A percentile compares a stretch with the other conserved stretches of the same genome.
These are phyloP conservation scores for Blastocystis sp. DNA, from an alignment of 352 stramenopile genomes.

Conservation along the genomic window DNA sequence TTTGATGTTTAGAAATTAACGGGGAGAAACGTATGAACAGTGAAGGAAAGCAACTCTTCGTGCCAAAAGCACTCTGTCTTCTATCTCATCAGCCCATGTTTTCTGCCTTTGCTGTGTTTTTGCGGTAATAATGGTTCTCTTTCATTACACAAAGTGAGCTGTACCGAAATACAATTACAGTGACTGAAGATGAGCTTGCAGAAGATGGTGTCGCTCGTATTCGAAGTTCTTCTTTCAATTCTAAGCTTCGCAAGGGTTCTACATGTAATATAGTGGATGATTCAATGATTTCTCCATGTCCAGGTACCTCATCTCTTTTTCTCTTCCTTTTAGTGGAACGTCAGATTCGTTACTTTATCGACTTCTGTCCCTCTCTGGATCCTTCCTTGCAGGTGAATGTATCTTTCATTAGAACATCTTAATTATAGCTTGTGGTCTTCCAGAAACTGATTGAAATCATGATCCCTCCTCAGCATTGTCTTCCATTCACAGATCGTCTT, in stretches of 20 bases:
- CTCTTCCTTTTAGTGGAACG: conserved; percentile 16
- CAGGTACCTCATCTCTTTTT: not conserved
- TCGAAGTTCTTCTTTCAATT: conserved; percentile 46
- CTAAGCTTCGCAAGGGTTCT: conserved; percentile 50
- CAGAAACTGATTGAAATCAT: conserved; percentile 55
- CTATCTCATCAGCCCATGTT: conserved; percentile 54
- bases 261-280: conserved; percentile 57
- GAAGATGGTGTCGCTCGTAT: conserved; percentile 7
- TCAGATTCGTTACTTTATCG: conserved; percentile 61
- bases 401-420: no score
- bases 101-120: conserved; percentile 58
- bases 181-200: conserved; percentile 15
- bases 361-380: conserved; percentile 57
- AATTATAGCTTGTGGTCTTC: conserved; percentile 42
- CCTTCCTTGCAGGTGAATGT: conserved; percentile 48
- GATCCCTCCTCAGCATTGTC: conserved; percentile 31
- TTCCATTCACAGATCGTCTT: conserved; percentile 56
- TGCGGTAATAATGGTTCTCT: not conserved
- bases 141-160: conserved; percentile 19
- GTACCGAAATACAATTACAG: conserved; percentile 47
- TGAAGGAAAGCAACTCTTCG: conserved; percentile 47
- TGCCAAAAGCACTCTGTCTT: conserved; percentile 53
- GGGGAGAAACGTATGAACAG: conserved; percentile 16
- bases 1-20: conserved; percentile 30
- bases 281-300: not conserved